Evolutionary conservation across 2,329 filamentous ascomycete genomes (phyloP), one percentile per base, ranked within the genome.

Genomic region (Scytalidium sp.): DNA sequence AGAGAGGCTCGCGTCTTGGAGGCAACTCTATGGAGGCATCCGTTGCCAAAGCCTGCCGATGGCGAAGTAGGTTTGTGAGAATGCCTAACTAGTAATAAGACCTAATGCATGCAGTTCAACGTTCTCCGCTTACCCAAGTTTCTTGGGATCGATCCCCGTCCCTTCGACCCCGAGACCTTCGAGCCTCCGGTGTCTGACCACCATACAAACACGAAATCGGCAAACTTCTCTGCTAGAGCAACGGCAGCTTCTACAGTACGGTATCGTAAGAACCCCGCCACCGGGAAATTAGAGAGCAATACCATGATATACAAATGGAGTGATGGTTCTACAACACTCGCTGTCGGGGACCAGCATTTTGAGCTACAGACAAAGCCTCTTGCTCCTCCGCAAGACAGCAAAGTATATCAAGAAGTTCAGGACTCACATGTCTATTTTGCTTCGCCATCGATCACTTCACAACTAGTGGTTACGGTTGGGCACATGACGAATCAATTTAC

Each of bases 381-480:
- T 43, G 87, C 86, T 2, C 85, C 87, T 2, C 71, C 70, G 11
- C 70, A 75, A 43, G 60, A 60, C 22, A 56, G 43, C 60, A 80
- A 83, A 60, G 74, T 79, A 2, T 87, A 88, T 71, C 74, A 83
- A 52, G 80, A 85, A 59, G 74, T 82, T 22, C 79, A 85, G 53
- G 88, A 93, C 59, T 81, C 84, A 6, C 87, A 89, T 66, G 88
- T 86, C 59, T 93, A 92, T 61, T 81, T 89, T 7, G 85, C 85
- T 2, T 84, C 86, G 1, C 87, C 88, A 1, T 83, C 88, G 58
- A 74, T 88, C 51, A 76, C 78, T 22, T 85, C 83, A 41, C 83
- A 84, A 52, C 72, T 88, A 20, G 75, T 92, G 52, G 79, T 89
- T 63, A 80, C 88, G 8, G 84, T 90, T 15, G 87, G 88, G 51